A percentile compares a stretch with the other conserved stretches of the same genome.
Evolutionary conservation across 345 rosid genomes (phyloP).

Genomic region (Microcos paniculata): DNA sequence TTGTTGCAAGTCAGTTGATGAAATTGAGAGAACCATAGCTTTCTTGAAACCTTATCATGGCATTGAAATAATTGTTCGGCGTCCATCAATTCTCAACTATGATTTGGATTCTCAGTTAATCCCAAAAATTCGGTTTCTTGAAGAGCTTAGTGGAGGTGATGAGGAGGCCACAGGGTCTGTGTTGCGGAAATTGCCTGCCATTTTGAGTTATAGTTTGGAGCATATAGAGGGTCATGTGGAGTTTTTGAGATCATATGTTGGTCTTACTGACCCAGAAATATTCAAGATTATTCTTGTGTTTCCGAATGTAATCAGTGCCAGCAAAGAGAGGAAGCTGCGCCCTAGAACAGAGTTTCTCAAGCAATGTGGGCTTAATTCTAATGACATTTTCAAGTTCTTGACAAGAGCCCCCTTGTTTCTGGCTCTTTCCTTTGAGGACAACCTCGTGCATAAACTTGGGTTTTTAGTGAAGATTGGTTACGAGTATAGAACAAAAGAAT

Average conservation of each 20-base stretch:
- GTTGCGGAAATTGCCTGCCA: slow-evolving; percentile 58
- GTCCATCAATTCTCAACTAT: slow-evolving; percentile 56
- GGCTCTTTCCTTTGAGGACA: slow-evolving; percentile 55
- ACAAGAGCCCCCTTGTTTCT: slow-evolving; percentile 68
- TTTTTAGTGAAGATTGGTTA: slow-evolving; percentile 72
- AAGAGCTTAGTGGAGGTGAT: slow-evolving; percentile 66
- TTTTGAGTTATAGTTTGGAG: slow-evolving; percentile 51
- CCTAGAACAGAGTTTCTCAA: slow-evolving; percentile 70
- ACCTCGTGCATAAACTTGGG: slow-evolving; percentile 59
- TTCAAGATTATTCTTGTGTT: slow-evolving; percentile 65
- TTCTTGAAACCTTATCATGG: slow-evolving; percentile 68
- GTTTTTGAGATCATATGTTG: slow-evolving; percentile 62
- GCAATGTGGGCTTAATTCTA: slow-evolving; percentile 60
- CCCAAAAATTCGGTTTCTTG: slow-evolving; percentile 58
- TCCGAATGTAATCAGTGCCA: slow-evolving; percentile 59
- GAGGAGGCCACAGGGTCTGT: slow-evolving; percentile 50
- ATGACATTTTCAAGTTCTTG: slow-evolving; percentile 67
- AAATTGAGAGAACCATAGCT: slow-evolving; percentile 49
- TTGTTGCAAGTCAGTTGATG: slow-evolving; percentile 54
- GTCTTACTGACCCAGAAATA: slow-evolving; percentile 54
- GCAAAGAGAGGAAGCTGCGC: slow-evolving; percentile 65
- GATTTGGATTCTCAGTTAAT: slow-evolving; percentile 62
- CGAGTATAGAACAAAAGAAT: slow-evolving; percentile 52
- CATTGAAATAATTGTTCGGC: slow-evolving; percentile 47
- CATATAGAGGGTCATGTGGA: slow-evolving; percentile 58